These are phyloP conservation scores for Geotrichum cucujoidarum DNA, from an alignment of 1,139 yeast genomes.

Conservation along the genomic window DNA sequence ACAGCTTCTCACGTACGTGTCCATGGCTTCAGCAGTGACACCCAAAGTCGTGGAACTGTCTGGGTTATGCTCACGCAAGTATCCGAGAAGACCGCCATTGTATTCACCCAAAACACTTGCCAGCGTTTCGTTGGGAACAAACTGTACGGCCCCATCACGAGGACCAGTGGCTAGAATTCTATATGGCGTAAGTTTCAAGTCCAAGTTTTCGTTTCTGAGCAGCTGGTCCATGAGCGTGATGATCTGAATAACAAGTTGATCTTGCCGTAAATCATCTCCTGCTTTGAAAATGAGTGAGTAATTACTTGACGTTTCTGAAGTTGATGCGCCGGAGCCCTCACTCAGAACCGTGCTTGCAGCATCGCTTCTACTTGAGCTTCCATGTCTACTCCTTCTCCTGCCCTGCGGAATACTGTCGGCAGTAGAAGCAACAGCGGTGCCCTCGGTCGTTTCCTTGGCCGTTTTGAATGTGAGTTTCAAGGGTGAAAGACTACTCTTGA, in stretches of 20 bases:
- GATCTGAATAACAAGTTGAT: conserved; percentile 90
- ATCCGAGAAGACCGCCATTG: conserved; percentile 66
- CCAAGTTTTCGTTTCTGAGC: conserved; percentile 82
- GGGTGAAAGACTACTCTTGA: conserved; percentile 87
- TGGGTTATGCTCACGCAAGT: conserved; percentile 61
- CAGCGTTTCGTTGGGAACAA: conserved; percentile 84
- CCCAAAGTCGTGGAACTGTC: conserved; percentile 60
- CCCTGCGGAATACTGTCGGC: background rate
- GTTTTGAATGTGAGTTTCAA: conserved; percentile 75
- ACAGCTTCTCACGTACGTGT: conserved; percentile 88
- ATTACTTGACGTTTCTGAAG: conserved; percentile 42
- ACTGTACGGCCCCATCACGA: conserved; percentile 86
- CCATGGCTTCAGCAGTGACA: conserved; percentile 75
- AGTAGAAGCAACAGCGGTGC: background rate
- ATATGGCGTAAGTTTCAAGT: conserved; percentile 82
- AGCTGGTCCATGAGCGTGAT: conserved; percentile 87
- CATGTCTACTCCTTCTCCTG: background rate
- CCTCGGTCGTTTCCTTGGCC: background rate
- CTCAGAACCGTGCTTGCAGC: background rate
- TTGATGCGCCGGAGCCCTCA: background rate
- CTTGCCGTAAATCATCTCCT: conserved; percentile 95
- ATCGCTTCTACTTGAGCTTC: conserved; percentile 1
- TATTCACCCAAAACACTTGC: conserved; percentile 72
- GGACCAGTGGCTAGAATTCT: conserved; percentile 87
- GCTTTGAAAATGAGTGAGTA: conserved; percentile 89